Base-by-base conservation (phyloP, 306 rosid species). In the Prunus fruticosa region DNA sequence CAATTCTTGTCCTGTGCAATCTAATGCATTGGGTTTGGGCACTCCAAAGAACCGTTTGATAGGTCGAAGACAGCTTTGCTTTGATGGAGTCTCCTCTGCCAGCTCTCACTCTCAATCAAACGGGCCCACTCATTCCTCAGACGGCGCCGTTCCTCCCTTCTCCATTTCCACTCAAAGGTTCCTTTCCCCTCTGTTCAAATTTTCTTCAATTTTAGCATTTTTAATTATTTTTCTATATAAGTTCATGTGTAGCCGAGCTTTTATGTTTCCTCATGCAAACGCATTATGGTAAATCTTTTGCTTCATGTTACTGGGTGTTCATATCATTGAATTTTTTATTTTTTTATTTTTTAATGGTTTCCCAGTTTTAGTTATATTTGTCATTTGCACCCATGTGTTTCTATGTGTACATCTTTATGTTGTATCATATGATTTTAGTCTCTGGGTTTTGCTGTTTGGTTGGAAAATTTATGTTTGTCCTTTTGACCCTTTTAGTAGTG, bases 21-120 rank as follows among this genome's bases (percentile, higher is more conserved):
- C 82, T n/a, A 81, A 76, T 18, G 73, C 32, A 30, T 34, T 69
- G 25, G 72, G 76, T 13, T 25, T 68, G 80, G 47, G 67, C 64
- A 57, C 66, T 68, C 76, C 78, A 20, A 47, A 63, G 18, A 75
- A 90, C 77, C 87, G 89, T 76, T 86, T 76, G 73, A 73, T 82
- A 27, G 83, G 87, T 22, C 76, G 89, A 56, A 56, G 97, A 60
- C 84, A 92, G 84, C 86, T 95, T 56, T 89, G 87, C 89, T 89
- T 87, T 70, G 84, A 88, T 78, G 86, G 87, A 72, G 63, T 92
- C 32, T 89, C 95, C 47, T 90, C 97, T 71, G 90, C 83, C 1
- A 87, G 85, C 64, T 84, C 91, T 72, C 69, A 75, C 30, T 83
- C 96, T 53, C 93, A 74, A 54, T 72, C 77, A 18, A 69, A 16